A percentile compares a stretch with the other conserved stretches of the same genome.
These are phyloP conservation scores for Hsuehochloa calcarea DNA, from an alignment of 176 grass and related monocot genomes.

Conservation along the genomic window DNA sequence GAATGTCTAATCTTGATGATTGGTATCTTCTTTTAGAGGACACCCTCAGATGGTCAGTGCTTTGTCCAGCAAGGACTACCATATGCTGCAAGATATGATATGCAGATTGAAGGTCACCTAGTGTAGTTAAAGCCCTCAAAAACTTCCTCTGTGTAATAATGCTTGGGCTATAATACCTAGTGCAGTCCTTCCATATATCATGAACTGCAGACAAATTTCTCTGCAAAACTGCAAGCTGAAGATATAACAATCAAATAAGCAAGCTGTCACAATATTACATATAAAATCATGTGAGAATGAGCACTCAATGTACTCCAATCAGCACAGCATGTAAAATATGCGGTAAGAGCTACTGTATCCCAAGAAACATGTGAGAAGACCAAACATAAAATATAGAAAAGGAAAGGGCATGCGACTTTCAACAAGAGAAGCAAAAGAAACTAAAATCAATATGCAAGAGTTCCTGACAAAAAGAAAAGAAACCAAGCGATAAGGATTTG, in stretches of 20 bases:
- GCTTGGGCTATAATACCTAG: slow-evolving; percentile 83
- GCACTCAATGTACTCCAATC: slow-evolving; percentile 12
- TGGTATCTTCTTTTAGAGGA: slow-evolving; percentile 52
- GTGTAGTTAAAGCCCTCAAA: slow-evolving; percentile 55
- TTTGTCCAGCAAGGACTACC: slow-evolving; percentile 49
- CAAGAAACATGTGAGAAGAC: not conserved
- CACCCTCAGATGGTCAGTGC: slow-evolving; percentile 37
- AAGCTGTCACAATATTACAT: not conserved
- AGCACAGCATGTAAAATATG: not conserved
- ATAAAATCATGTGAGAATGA: slow-evolving; percentile 17
- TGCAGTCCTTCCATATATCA: slow-evolving; percentile 90
- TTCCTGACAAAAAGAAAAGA: not conserved
- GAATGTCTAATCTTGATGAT: slow-evolving; percentile 77
- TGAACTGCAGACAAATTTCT: slow-evolving; percentile 63
- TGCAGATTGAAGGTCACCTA: slow-evolving; percentile 78
- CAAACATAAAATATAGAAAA: slow-evolving; percentile 12
- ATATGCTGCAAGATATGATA: slow-evolving; percentile 66
- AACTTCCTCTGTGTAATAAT: slow-evolving; percentile 68
- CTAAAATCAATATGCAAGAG: not conserved
- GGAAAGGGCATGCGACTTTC: not conserved
- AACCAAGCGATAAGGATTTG: not conserved
- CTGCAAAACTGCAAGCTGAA: slow-evolving; percentile 79
- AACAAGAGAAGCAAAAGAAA: not conserved
- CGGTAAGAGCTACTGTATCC: not conserved
- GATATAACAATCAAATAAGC: slow-evolving; percentile 48